A percentile compares a stretch with the other conserved stretches of the same genome.
These are phyloP conservation scores for Chlamydomonas applanata DNA, from an alignment of 139 green algal species.

Conservation along the genomic window DNA sequence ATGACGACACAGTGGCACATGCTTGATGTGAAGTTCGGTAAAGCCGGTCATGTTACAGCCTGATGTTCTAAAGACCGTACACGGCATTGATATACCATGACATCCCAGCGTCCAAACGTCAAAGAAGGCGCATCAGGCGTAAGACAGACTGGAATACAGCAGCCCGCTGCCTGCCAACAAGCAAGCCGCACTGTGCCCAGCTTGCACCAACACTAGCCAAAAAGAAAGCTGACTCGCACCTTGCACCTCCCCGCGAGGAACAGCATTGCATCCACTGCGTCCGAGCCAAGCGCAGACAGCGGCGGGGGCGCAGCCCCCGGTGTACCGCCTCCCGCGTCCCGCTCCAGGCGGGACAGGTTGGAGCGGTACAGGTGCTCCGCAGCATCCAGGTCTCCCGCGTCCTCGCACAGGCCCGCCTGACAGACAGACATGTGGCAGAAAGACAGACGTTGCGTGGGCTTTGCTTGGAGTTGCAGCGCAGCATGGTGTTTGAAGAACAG, in stretches of 20 bases:
- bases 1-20: background rate
- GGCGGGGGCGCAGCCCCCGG: background rate
- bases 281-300: conserved; percentile 20
- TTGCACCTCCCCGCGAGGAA: conserved; percentile 79
- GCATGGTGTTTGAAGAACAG: too few species aligned
- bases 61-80: too few species aligned
- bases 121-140: too few species aligned
- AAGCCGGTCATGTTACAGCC: background rate
- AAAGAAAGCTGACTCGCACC: conserved; percentile 25
- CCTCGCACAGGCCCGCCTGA: conserved; percentile 75
- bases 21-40: background rate
- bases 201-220: background rate
- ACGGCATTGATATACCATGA: too few species aligned
- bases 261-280: conserved; percentile 81
- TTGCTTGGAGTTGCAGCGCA: background rate
- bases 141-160: too few species aligned
- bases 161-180: too few species aligned
- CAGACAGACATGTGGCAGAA: background rate
- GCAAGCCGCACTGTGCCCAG: too few species aligned
- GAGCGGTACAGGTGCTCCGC: conserved; percentile 76
- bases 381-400: conserved; percentile 43
- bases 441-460: background rate
- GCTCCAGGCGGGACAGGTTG: conserved; percentile 76
- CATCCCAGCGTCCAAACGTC: too few species aligned
- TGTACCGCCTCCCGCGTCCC: conserved; percentile 17